phyloP scores from a whole-genome alignment of 257 asterid genomes.

The Datura wrightii region DNA sequence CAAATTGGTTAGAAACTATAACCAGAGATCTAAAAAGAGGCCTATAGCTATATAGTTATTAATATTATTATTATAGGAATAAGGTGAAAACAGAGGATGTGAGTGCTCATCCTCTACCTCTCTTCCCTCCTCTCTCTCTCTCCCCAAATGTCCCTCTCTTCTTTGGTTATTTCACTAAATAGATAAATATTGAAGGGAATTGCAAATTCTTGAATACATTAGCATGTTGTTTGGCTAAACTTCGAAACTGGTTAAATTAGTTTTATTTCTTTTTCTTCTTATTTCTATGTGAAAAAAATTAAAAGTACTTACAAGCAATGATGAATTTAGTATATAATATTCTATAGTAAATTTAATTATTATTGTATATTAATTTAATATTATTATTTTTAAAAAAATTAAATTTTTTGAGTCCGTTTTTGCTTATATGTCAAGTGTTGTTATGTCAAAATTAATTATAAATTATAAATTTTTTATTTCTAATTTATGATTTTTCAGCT shows the following conservation, averaged over 20 bases:
- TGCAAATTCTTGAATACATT: background rate
- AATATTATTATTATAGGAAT: conserved; percentile 7
- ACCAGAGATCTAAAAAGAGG: conserved; percentile 27
- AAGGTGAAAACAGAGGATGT: conserved; percentile 35
- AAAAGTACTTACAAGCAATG: background rate
- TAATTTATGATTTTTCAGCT: background rate
- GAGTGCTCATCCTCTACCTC: conserved; percentile 32
- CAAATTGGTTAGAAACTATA: conserved; percentile 6
- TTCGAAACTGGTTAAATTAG: background rate
- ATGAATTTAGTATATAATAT: background rate
- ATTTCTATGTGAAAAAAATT: background rate
- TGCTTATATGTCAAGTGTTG: too few species aligned
- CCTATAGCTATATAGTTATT: conserved; percentile 8
- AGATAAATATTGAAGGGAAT: background rate
- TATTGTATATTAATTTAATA: too few species aligned
- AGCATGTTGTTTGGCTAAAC: background rate
- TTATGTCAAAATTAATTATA: too few species aligned
- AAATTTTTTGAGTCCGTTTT: too few species aligned
- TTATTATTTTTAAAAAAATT: too few species aligned
- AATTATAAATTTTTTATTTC: background rate
- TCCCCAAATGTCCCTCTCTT: conserved; percentile 31
- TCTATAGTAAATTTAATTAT: too few species aligned
- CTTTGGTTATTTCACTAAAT: conserved; percentile 31
- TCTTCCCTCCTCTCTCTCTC: conserved; percentile 26
- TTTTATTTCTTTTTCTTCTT: rapidly evolving